phyloP scores from a whole-genome alignment of 257 asterid species.

The Nicotiana benthamiana region DNA sequence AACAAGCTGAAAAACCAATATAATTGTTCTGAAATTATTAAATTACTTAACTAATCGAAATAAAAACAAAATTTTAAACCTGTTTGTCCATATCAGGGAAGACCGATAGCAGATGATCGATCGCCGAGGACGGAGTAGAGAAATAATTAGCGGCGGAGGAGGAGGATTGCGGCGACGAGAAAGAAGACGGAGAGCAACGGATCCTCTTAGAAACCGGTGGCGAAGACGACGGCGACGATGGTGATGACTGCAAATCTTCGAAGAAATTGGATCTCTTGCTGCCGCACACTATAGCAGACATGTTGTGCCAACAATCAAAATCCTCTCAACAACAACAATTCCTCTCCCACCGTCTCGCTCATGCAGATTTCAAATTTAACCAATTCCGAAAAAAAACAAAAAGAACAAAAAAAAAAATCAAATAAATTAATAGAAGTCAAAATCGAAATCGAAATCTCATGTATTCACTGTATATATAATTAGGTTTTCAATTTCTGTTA shows the following conservation, averaged over 20 bases:
- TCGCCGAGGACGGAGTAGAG: constrained; percentile 6
- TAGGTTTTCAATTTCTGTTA: too few species aligned
- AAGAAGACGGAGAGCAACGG: constrained; percentile 77
- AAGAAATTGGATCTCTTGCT: constrained; percentile 96
- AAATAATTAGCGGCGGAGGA: constrained; percentile 14
- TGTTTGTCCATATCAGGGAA: constrained; percentile 95
- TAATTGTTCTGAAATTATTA: neutral
- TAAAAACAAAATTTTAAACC: constrained; percentile 25
- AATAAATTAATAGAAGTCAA: neutral
- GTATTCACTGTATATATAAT: too few species aligned
- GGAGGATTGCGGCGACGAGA: constrained; percentile 56
- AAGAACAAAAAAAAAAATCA: neutral
- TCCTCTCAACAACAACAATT: constrained; percentile 22
- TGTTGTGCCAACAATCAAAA: constrained; percentile 42
- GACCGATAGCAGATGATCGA: constrained; percentile 54
- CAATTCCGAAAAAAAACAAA: neutral
- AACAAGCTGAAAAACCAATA: neutral
- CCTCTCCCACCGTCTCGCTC: constrained; percentile 33
- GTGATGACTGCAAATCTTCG: constrained; percentile 58
- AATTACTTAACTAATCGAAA: neutral
- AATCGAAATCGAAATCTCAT: neutral
- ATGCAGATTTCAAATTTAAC: constrained; percentile 27
- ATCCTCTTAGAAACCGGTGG: constrained; percentile 76
- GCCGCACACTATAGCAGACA: constrained; percentile 99
- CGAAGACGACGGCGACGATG: constrained; percentile 38